Evolutionary conservation across 257 asterid species (phyloP), one percentile per base, ranked within the genome.

Genomic region (Fraxinus americana): DNA sequence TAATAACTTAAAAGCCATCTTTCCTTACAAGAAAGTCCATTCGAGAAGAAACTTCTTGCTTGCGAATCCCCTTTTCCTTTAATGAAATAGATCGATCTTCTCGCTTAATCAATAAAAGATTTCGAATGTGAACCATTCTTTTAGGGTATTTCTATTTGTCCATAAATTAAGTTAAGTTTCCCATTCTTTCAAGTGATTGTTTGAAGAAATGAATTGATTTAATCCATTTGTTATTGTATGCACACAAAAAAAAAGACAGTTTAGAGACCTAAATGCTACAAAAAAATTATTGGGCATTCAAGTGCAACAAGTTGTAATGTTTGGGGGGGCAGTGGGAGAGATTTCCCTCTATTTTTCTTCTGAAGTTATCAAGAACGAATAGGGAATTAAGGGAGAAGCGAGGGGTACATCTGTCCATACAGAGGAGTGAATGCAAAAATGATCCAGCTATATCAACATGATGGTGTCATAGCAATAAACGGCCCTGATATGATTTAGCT

Each of bases 401-500:
- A 63, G 69, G 89, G 87, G 85, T 43, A 81, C 1, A 75, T 65
- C 45, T 1, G 87, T 83, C 87, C 43, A 43, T 21, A 41, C 21
- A 34, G 32, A 11, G 4, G 19, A 63, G 9, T 35, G 54, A 43
- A 59, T 32, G 76, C 71, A 83, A 83, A 83, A 79, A 84, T 45
- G 76, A 79, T 77, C 85, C 89, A 83, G 89, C 85, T 83, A 78
- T 67, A 75, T 76, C 75, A 67, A 41, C 38, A 59, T 75, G 83
- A 78, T 29, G 85, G 77, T 85, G 85, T 73, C 85, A 75, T 41
- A 9, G 1, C 75, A 6, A 66, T 0, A 19, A 25, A 63, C 69
- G 69, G 35, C 68, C 68, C 5, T 7, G 68, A n/a, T n/a, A n/a
- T n/a, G n/a, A n/a, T n/a, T n/a, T n/a, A n/a, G n/a, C n/a, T n/a